Conservation (phyloP, 2,329 filamentous ascomycete species). For the Metarhizium rileyi region DNA sequence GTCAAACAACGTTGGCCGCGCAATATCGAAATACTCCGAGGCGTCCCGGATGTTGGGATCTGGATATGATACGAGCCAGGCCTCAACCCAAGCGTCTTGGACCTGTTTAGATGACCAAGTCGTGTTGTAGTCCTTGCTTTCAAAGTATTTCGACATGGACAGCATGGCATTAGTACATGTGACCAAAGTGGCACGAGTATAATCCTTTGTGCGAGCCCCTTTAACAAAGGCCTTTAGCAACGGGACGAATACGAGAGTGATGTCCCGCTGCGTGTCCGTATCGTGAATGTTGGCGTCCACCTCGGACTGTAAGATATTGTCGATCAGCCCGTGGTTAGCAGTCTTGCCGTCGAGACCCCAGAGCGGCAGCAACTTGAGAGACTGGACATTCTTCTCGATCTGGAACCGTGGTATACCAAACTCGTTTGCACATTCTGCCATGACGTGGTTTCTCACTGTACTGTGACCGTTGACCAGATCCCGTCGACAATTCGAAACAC, state of each 20-base stretch:
- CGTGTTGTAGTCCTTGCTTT: slow-evolving; percentile 39
- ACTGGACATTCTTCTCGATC: slow-evolving; percentile 44
- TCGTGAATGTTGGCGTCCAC: slow-evolving; percentile 35
- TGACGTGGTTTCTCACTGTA: slow-evolving; percentile 44
- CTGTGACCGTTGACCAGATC: slow-evolving; percentile 44
- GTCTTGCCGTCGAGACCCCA: slow-evolving; percentile 45
- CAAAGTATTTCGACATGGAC: slow-evolving; percentile 41
- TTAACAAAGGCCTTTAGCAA: slow-evolving; percentile 39
- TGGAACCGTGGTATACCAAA: slow-evolving; percentile 45
- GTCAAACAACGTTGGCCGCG: slow-evolving; percentile 25
- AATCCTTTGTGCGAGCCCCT: slow-evolving; percentile 35
- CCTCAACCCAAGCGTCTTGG: slow-evolving; percentile 36
- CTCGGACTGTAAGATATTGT: slow-evolving; percentile 41
- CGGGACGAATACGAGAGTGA: slow-evolving; percentile 44
- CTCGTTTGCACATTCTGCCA: slow-evolving; percentile 45
- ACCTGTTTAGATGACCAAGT: slow-evolving; percentile 37
- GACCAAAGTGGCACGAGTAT: slow-evolving; percentile 33
- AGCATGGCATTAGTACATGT: slow-evolving; percentile 37
- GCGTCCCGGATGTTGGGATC: slow-evolving; percentile 26
- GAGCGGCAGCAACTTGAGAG: slow-evolving; percentile 41
- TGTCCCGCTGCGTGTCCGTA: slow-evolving; percentile 31
- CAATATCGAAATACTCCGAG: slow-evolving; percentile 22
- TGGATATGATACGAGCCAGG: slow-evolving; percentile 36
- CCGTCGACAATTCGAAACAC: slow-evolving; percentile 44
- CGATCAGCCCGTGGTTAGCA: slow-evolving; percentile 42